Conservation (phyloP, 768 basidiomycete species). For the Tylopilus felleus region DNA sequence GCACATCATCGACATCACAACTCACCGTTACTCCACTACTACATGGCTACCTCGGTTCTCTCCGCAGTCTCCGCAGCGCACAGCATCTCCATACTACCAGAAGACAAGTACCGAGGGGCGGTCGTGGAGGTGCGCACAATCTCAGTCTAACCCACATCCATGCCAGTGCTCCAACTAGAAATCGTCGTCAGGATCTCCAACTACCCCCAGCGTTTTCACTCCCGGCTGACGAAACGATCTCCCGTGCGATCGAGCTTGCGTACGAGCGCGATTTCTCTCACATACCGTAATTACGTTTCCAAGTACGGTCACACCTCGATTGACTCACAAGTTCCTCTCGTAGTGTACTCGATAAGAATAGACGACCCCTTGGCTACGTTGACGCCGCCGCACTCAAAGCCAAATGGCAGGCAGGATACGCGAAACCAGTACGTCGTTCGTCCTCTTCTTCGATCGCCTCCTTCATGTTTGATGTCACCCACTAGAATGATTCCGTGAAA, state of each 20-base stretch:
- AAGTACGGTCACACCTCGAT: not conserved
- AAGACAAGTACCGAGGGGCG: slow-evolving; percentile 77
- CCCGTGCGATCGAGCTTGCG: slow-evolving; percentile 77
- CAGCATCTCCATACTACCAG: slow-evolving; percentile 9
- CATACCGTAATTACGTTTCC: slow-evolving; percentile 61
- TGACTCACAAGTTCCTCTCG: not conserved
- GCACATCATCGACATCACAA: not conserved
- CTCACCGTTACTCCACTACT: not conserved
- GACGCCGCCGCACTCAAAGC: slow-evolving; percentile 72
- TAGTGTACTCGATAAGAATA: slow-evolving; percentile 71
- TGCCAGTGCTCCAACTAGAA: not conserved
- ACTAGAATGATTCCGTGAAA: slow-evolving; percentile 66
- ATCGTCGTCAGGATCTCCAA: slow-evolving; percentile 52
- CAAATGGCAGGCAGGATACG: slow-evolving; percentile 72
- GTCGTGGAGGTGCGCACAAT: slow-evolving; percentile 72
- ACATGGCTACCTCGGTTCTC: not conserved
- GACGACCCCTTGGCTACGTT: slow-evolving; percentile 81
- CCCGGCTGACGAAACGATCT: slow-evolving; percentile 65
- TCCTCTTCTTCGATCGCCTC: not conserved
- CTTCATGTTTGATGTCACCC: not conserved
- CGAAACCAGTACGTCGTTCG: slow-evolving; percentile 55
- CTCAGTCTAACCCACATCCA: not conserved
- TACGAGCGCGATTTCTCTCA: slow-evolving; percentile 95
- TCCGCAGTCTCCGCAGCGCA: not conserved
- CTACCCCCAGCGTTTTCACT: slow-evolving; percentile 85